Base-by-base conservation (phyloP, 2,329 filamentous ascomycete species). In the Penicillium sp. region DNA sequence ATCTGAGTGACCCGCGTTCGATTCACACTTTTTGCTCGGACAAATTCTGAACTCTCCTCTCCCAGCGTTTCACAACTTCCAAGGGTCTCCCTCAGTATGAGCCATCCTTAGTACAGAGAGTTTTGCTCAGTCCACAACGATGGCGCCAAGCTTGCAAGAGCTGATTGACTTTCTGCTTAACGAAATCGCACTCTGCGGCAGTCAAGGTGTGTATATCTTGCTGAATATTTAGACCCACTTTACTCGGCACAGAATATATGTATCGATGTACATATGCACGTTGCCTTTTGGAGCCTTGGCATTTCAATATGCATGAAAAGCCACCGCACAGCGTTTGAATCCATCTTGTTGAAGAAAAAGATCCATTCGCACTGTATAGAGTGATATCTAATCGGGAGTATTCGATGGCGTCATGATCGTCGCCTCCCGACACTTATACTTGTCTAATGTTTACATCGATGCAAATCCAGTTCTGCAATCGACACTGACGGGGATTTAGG, bases 111-210 rank as follows among this genome's bases (percentile, higher is more conserved):
- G 50, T 50, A 46, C 34, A 34, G 25, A 26, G 42, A 33, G 37
- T 46, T 29, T 11, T 5, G 33, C n/a, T 18, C 13, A 54, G 56
- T 48, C 24, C 29, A 34, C 50, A 45, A 46, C n/a, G 11, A 77
- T 77, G 75, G 71, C 68, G 45, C 69, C 66, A 49, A 76, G 76
- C 46, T 68, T 81, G 50, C 79, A 81, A 60, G 73, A 76, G 43
- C 66, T 84, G 54, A 72, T 83, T 52, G 74, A 82, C 60, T 78
- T 74, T 65, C 60, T 84, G 47, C 68, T 83, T 41, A 74, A 76
- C 50, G 76, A 81, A 64, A 76, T 84, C 62, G 80, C 80, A 25
- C 71, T 83, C 40, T 75, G 74, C 55, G 80, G 80, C 54, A 72
- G 73, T 45, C 70, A 76, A 73, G 81, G 81, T 82, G 70, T 59